Evolutionary conservation across 805 yeast genomes (phyloP), one percentile per base, ranked within the genome.

Genomic region (Suhomyces xylopsoci): DNA sequence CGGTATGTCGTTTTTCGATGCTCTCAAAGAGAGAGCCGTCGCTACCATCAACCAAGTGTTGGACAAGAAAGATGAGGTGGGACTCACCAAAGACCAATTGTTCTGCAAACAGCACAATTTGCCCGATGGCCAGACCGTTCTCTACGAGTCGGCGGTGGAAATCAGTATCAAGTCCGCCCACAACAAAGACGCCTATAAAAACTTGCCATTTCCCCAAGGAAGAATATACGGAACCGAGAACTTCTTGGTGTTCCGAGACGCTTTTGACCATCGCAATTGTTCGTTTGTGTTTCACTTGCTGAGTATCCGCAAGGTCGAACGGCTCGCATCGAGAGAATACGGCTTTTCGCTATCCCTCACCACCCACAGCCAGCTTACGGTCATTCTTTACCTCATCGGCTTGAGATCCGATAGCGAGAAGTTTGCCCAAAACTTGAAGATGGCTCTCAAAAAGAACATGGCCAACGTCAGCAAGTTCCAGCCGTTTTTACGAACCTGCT

Each of bases 221-320:
- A 78, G 70, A 36, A 60, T 92, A n/a, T 85, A 74, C 58, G 67
- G 94, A 44, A 87, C 96, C 1, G 83, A 83, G 51, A 88, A 87
- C 57, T 94, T 83, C 63, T 65, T 94, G 36, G 81, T 88, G 20
- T 93, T 92, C 63, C 77, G 82, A 54, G 90, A 89, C 59, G 78
- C 81, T 6, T 83, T 82, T 59, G 96, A 90, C 60, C 77, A 79
- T 46, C 77, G 83, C 51, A 80, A 84, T 45, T 87, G 94, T 64
- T 79, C 82, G 5, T 81, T 93, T 62, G 79, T 79, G 3, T 60
- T 93, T 26, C 94, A 93, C 55, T 70, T 94, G 42, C 82, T 92
- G 1, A 82, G 96, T 1, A 72, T 94, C 38, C 84, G 87, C 62
- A 85, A 90, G 55, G 96, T 94, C 15, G 97, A 93, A 65, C 78